Evolutionary conservation across 208 protist species (phyloP), one percentile per base, ranked within the genome.

Genomic region (Angomonas ambiguus): DNA sequence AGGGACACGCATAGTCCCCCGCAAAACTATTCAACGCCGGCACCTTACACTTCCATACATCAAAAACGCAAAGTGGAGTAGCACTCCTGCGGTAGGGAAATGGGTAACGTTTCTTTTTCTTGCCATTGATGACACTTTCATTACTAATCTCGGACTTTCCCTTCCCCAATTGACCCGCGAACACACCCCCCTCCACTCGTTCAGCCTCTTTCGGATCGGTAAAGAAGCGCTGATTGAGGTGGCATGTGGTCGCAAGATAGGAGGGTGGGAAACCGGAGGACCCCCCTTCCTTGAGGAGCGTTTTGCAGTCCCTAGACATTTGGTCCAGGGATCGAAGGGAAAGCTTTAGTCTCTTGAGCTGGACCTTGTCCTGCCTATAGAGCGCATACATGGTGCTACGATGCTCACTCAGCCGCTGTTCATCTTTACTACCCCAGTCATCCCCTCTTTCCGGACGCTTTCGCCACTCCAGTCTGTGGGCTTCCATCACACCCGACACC

Each of bases 21-120:
- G 75, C 72, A 51, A 85, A 79, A 8, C 80, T 35, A 61, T 85
- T 85, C 34, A 71, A 27, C 1, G 28, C 48, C 11, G 69, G 63
- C 32, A 51, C 33, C 1, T 48, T 20, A 0, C 45, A 32, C 11
- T 16, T 5, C 58, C 68, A 71, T 1, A 35, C 18, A 27, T 69
- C 58, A 16, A 33, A 35, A 16, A 51, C 42, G n/a, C 32, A 38
- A 8, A 63, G 5, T 18, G 57, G 42, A 0, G 66, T 30, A 13
- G 45, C 53, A 13, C 18, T 49, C 66, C 57, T 58, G 2, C 66
- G 56, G 38, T 65, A 71, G 24, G 55, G 27, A 34, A 71, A 71
- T 2, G 48, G 58, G 48, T 61, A 71, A 5, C 22, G 20, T 16
- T 34, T 41, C 10, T 53, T 27, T n/a, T 63, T 20, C 48, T 70